Base-by-base conservation (phyloP, 2,329 filamentous ascomycete genomes). In the Colletotrichum sp. region DNA sequence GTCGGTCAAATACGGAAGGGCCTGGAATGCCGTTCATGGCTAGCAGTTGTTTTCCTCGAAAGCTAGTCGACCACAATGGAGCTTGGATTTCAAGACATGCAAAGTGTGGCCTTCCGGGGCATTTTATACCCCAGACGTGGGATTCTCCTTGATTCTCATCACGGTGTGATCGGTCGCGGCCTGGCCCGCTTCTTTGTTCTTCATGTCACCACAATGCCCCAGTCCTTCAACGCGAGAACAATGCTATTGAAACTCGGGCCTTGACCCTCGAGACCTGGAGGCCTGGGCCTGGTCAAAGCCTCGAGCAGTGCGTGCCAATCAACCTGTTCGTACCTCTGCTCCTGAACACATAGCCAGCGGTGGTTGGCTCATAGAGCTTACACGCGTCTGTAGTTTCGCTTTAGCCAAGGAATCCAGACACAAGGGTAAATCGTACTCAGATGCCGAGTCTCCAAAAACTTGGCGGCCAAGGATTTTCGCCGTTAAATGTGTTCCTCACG, bases 111-210 rank as follows among this genome's bases (percentile, higher is more conserved):
- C n/a, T 4, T 13, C 6, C 6, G 9, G 1, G n/a, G n/a, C 6
- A 8, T 21, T n/a, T 51, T 51, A 51, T 51, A 51, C 43, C 43
- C n/a, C 11, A 24, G 43, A 51, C 3, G 11, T 12, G 8, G 6
- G 2, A 8, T 51, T 51, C 43, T 51, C 12, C n/a, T 21, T 21
- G 43, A 5, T 51, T 51, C n/a, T 51, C 3, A n/a, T 51, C 11
- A 13, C 43, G 21, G n/a, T 6, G 43, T 51, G 43, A 2, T 8
- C n/a, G 43, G 13, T n/a, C 33, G 6, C 34, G 59, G 34, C 34
- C 59, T 36, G 21, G 59, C 34, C 33, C 34, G 34, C 34, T 21
- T 9, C 67, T 73, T 73, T 73, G 71, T 73, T 66, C 18, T 16
- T 13, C 2, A 13, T n/a, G 8, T 24, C 9, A 27, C 43, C 1